phyloP scores from a whole-genome alignment of 2,329 filamentous ascomycete species.

The Trichoderma oligosporum region DNA sequence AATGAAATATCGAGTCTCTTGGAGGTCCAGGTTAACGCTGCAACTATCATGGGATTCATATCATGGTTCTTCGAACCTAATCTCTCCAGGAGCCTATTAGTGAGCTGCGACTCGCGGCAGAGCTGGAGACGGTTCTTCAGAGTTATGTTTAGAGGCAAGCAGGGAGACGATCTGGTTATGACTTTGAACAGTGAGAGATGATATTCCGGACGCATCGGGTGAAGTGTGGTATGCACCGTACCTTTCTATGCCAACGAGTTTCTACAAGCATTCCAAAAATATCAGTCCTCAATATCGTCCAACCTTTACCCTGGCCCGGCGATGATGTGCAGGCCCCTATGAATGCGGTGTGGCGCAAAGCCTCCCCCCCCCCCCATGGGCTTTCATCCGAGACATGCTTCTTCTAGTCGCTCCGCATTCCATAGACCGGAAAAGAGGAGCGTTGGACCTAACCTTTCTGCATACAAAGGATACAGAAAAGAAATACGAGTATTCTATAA shows the following conservation, averaged over 20 bases:
- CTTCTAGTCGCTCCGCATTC: constrained; percentile 1
- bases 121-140: background rate
- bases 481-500: too few species aligned
- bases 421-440: background rate
- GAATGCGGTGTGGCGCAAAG: constrained; percentile 28
- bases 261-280: constrained; percentile 12
- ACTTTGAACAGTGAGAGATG: too few species aligned
- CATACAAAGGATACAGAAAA: too few species aligned
- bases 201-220: background rate
- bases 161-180: too few species aligned
- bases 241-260: background rate
- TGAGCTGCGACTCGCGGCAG: too few species aligned
- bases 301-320: constrained; percentile 22
- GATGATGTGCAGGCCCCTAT: constrained; percentile 30
- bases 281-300: constrained; percentile 4
- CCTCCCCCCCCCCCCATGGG: constrained; percentile 11
- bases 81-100: too few species aligned
- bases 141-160: background rate
- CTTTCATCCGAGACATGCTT: constrained; percentile 21
- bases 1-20: background rate
- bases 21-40: constrained; percentile 2
- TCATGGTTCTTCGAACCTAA: background rate
- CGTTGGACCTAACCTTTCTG: background rate
- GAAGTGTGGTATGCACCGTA: background rate
- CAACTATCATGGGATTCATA: background rate